These are phyloP conservation scores for Monosporascus sp. DNA, from an alignment of 2,329 filamentous ascomycete genomes.

Conservation along the genomic window DNA sequence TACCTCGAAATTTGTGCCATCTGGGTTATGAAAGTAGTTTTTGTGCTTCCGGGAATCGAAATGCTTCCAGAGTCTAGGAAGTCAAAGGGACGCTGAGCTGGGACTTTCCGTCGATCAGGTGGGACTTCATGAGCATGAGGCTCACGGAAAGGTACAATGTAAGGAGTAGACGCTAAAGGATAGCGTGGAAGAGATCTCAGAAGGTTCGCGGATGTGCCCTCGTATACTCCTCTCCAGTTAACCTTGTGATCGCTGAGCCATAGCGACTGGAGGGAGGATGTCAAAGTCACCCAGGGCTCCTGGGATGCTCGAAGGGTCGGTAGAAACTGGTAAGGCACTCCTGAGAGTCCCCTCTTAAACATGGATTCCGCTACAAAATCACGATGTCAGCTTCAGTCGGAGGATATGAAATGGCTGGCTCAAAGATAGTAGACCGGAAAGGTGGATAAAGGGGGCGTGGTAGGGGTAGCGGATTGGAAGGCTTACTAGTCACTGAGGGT, in stretches of 20 bases:
- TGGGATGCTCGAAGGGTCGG: conserved; percentile 1
- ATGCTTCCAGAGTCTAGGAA: conserved; percentile 3
- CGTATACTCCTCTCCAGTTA: conserved; percentile 10
- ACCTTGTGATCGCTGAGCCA: not conserved
- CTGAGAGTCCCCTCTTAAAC: not conserved
- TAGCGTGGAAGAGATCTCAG: conserved; percentile 7
- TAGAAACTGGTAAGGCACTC: not conserved
- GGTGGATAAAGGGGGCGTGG: not conserved
- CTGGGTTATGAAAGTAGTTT: conserved; percentile 5
- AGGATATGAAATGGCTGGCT: not conserved
- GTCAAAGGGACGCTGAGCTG: conserved; percentile 2
- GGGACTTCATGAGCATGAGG: not conserved
- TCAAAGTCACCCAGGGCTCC: conserved; percentile 6
- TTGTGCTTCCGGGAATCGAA: not conserved
- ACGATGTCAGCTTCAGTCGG: not conserved
- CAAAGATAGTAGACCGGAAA: not conserved
- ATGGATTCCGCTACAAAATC: conserved; percentile 1
- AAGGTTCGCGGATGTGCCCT: conserved; percentile 1
- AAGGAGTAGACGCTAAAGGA: conserved; percentile 6
- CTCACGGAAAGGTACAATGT: conserved; percentile 6
- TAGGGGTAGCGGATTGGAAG: not conserved
- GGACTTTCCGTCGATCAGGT: not conserved
- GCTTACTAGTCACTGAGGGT: conserved; percentile 13
- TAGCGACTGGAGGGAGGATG: conserved; percentile 2
- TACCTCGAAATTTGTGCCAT: conserved; percentile 5